Base-by-base conservation (phyloP, 1,284 basidiomycete genomes). In the Ustilago lituana region DNA sequence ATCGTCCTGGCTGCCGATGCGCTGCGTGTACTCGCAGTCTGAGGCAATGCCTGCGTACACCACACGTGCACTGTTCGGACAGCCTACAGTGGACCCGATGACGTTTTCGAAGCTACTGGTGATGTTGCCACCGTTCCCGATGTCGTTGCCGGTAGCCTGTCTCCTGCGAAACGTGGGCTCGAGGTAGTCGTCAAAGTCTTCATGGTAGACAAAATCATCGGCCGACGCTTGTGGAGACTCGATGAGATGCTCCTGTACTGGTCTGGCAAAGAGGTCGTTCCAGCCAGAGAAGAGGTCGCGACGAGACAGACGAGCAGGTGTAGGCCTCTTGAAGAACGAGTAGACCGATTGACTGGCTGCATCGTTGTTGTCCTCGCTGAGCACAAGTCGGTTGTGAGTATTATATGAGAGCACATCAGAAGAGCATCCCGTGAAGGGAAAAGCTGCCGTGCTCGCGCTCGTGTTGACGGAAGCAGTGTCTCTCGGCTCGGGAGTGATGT, bases 1-100 rank as follows among this genome's bases (percentile, higher is more conserved):
- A 20, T 53, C 54, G 11, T 66, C 61, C 43, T 66, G 52, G 27
- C 48, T 65, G 37, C 60, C 57, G 44, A 64, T 38, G 19, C 61
- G 61, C 27, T 65, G 51, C 3, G 77, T 78, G 62, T 94, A 94
- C 67, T 87, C 88, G 82, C 92, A 95, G 82, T 96, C 93, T 2
- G 92, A 89, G 0, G 93, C 93, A 38, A 94, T 90, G 20, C 93
- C 93, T 86, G 92, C 88, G 77, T 89, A 91, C 20, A 93, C 88
- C 55, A 93, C 86, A 83, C 88, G 87, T 77, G 90, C 89, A 0
- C 86, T 85, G 40, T 84, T 87, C 1, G 92, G 90, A 81, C 93
- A 95, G 10, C 93, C 92, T 2, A 83, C 80, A 1, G 85, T 88
- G 20, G 87, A 68, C 2, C 79, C 79, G 37, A 80, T 80, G 23